Percentiles rank a stretch among this genome's conserved stretches.
Conservation (phyloP, 768 basidiomycete species). For the Suillus subalutaceus region DNA sequence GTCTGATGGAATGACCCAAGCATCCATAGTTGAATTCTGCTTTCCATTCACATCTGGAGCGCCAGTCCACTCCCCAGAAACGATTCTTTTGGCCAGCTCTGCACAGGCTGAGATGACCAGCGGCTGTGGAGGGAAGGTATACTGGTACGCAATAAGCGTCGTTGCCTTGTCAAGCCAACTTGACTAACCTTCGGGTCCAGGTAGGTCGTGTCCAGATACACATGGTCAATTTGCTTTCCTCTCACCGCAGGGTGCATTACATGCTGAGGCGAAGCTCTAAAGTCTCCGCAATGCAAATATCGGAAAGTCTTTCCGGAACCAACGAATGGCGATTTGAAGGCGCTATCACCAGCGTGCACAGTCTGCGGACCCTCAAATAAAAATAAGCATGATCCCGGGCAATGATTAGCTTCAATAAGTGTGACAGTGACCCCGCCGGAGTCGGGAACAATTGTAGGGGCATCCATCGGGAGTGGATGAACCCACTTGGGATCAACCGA, state of each 20-base stretch:
- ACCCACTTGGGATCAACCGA: slow-evolving; percentile 90
- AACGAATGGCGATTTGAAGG: slow-evolving; percentile 68
- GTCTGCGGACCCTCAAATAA: slow-evolving; percentile 94
- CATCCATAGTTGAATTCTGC: slow-evolving; percentile 45
- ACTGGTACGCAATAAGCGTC: slow-evolving; percentile 45
- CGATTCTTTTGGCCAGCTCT: slow-evolving; percentile 67
- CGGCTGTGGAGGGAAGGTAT: slow-evolving; percentile 95
- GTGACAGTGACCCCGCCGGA: slow-evolving; percentile 89
- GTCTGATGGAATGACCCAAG: slow-evolving; percentile 48
- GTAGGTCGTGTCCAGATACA: slow-evolving; percentile 97
- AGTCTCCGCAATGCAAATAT: slow-evolving; percentile 96
- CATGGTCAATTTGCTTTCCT: slow-evolving; percentile 80
- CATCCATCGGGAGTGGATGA: slow-evolving; percentile 81
- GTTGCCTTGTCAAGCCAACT: slow-evolving; percentile 1
- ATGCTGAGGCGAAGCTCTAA: slow-evolving; percentile 87
- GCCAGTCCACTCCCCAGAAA: slow-evolving; percentile 41
- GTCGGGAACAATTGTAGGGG: slow-evolving; percentile 71
- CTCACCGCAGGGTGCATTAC: slow-evolving; percentile 82
- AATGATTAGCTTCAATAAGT: slow-evolving; percentile 97
- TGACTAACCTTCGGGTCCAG: slow-evolving; percentile 75
- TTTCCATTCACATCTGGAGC: slow-evolving; percentile 26
- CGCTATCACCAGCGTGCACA: slow-evolving; percentile 82
- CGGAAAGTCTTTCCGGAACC: slow-evolving; percentile 74
- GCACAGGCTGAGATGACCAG: slow-evolving; percentile 93
- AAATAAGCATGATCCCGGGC: slow-evolving; percentile 95